Evolutionary conservation across 257 asterid genomes (phyloP), one percentile per base, ranked within the genome.

Genomic region (Vinca minor): DNA sequence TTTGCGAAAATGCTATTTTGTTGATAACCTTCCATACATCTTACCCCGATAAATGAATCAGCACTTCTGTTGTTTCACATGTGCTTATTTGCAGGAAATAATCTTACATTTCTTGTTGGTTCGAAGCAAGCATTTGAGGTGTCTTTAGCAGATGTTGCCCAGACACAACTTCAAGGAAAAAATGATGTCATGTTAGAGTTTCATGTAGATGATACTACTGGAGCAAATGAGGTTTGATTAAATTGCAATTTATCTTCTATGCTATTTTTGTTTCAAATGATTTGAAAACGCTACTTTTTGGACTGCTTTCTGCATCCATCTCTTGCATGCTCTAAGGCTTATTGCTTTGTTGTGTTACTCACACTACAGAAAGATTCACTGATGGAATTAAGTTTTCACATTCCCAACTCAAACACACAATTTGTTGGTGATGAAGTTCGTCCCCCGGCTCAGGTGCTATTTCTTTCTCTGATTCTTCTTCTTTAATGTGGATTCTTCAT

Each of bases 161-260:
- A 89, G 79, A 89, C 97, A 45, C 99, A 93, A 70, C 95, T 89
- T 74, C 99, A 89, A 78, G 97, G 96, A 35, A 93, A 93, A 83
- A 93, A 73, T 80, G 99, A 93, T 76, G 96, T 87, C 71, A 77
- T 81, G 90, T 62, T 93, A 84, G 99, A 93, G 76, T 89, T 89
- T 68, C 97, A 89, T 69, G 95, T 89, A 42, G 99, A 93, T 76
- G 99, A 93, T 65, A 86, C 97, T 41, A 84, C 95, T 71, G 96
- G 99, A 26, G 97, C 96, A 21, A 93, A 78, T 78, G 97, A 93
- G 95, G 99, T 93, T n/a, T 31, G 23, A 17, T 36, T 64, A 32
- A 18, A 17, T 28, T 63, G 35, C 29, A 44, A 46, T 34, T 32
- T 57, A 0, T 49, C 35, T 60, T 71, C 58, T 64, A 26, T 59